These are phyloP conservation scores for Cyberlindnera xishuangbannaensis DNA, from an alignment of 805 yeast genomes.

Conservation along the genomic window DNA sequence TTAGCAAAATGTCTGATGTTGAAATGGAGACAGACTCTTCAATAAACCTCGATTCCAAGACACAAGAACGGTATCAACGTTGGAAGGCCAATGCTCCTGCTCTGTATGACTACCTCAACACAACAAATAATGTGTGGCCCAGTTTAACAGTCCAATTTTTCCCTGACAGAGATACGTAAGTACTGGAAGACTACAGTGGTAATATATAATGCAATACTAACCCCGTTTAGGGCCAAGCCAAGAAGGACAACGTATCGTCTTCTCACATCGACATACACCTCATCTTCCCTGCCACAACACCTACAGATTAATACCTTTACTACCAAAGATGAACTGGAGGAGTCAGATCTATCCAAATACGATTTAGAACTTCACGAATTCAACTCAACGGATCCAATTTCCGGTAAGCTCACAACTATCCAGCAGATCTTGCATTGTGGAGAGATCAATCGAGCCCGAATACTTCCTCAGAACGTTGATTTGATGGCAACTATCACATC, in stretches of 20 bases:
- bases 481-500: conserved; percentile 67
- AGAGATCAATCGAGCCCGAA: conserved; percentile 66
- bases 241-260: conserved; percentile 35
- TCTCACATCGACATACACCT: conserved; percentile 59
- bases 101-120: conserved; percentile 66
- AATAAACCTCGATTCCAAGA: conserved; percentile 5
- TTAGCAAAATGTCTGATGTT: conserved; percentile 1
- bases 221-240: conserved; percentile 12
- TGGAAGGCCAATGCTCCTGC: conserved; percentile 85
- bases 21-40: background rate
- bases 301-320: conserved; percentile 29
- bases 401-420: conserved; percentile 32
- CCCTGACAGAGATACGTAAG: conserved; percentile 33
- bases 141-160: conserved; percentile 67
- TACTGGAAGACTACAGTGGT: too few relatives aligned
- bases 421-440: conserved; percentile 66
- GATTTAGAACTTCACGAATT: conserved; percentile 31
- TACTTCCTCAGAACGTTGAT: conserved; percentile 85
- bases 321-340: conserved; percentile 22
- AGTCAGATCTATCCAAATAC: conserved; percentile 29
- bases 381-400: conserved; percentile 26
- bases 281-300: conserved; percentile 51
- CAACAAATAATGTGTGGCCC: conserved; percentile 65
- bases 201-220: conserved; percentile 13
- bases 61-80: conserved; percentile 24